Evolutionary conservation across 2,329 filamentous ascomycete genomes (phyloP).

Genomic region (Penicillium sclerotiorum): DNA sequence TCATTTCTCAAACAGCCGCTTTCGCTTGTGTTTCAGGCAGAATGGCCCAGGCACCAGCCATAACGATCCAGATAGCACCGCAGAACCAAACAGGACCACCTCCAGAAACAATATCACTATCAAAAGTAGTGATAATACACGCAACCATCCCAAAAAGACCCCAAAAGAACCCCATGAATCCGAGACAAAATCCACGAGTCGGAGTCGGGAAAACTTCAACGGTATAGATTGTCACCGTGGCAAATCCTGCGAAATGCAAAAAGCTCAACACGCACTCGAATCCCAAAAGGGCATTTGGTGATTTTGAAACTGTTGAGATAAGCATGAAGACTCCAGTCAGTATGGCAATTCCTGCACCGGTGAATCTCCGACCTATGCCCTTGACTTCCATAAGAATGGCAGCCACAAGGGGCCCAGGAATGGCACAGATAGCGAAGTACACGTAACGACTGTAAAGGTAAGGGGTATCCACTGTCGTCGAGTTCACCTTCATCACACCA

Average conservation of each 20-base stretch:
- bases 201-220: slow-evolving; percentile 18
- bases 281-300: slow-evolving; percentile 10
- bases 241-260: slow-evolving; percentile 14
- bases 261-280: slow-evolving; percentile 21
- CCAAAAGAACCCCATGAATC: slow-evolving; percentile 15
- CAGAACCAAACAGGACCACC: slow-evolving; percentile 23
- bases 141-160: slow-evolving; percentile 19
- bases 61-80: slow-evolving; percentile 22
- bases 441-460: slow-evolving; percentile 22
- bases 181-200: slow-evolving; percentile 15
- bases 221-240: slow-evolving; percentile 20
- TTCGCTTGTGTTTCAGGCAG: slow-evolving; percentile 10
- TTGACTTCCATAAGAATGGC: slow-evolving; percentile 16
- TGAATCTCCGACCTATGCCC: slow-evolving; percentile 16
- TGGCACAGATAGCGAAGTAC: slow-evolving; percentile 18
- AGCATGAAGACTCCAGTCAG: slow-evolving; percentile 22
- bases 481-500: slow-evolving; percentile 11
- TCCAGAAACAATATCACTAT: not conserved
- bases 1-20: slow-evolving; percentile 7
- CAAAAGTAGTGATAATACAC: slow-evolving; percentile 15
- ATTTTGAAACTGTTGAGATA: slow-evolving; percentile 13
- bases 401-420: slow-evolving; percentile 19
- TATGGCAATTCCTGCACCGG: slow-evolving; percentile 16
- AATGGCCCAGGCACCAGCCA: slow-evolving; percentile 21
- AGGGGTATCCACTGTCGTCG: slow-evolving; percentile 12